These are phyloP conservation scores for Dryas integrifolia DNA, from an alignment of 331 rosid genomes.

Conservation along the genomic window DNA sequence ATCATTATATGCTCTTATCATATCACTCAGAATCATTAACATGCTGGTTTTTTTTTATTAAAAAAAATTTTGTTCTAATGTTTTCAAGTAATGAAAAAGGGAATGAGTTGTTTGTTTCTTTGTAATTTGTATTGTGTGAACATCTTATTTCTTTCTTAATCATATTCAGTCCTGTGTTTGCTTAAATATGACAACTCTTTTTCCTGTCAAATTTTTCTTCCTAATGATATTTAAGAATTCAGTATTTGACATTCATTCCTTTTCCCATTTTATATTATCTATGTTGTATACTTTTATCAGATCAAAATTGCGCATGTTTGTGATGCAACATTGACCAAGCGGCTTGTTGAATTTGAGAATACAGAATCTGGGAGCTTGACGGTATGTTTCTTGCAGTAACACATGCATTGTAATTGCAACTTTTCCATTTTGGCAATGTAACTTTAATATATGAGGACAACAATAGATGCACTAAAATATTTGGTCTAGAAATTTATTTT, in stretches of 20 bases:
- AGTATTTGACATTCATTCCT: no score
- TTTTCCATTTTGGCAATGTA: not conserved
- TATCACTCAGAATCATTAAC: not conserved
- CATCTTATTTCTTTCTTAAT: not conserved
- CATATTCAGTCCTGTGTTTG: not conserved
- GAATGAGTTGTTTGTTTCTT: not conserved
- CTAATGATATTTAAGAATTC: not conserved
- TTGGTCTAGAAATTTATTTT: no score
- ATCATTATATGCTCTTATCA: not conserved
- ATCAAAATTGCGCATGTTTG: conserved; percentile 79
- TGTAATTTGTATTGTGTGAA: not conserved
- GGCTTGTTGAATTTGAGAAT: conserved; percentile 86
- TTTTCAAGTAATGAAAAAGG: not conserved
- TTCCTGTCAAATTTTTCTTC: not conserved
- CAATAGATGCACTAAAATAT: no score
- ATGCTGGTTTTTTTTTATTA: not conserved
- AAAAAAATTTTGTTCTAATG: not conserved
- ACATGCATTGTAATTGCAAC: conserved; percentile 1
- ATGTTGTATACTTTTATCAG: conserved; percentile 41
- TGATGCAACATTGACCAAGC: conserved; percentile 83
- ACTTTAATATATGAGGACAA: not conserved
- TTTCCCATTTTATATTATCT: not conserved
- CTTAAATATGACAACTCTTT: conserved; percentile 5
- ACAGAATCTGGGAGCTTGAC: conserved; percentile 90
- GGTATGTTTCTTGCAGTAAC: conserved; percentile 40